Percentiles rank a stretch among this genome's conserved stretches.
phyloP scores from a whole-genome alignment of 345 rosid species.

The Eucalyptus paniculata region DNA sequence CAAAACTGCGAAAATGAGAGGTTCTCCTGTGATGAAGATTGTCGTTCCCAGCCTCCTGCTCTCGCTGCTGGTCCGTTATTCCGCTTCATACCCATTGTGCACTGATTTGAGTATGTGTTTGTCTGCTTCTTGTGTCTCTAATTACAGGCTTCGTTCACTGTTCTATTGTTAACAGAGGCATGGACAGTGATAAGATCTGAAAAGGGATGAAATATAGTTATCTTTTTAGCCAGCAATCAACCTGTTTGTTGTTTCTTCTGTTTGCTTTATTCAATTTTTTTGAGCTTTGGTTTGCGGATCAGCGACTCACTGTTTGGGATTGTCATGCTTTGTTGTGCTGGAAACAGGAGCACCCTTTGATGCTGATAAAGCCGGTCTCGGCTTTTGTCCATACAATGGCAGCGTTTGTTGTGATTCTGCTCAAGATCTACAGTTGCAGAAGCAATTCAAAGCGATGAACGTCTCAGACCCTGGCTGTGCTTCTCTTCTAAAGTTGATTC shows the following conservation, averaged over 20 bases:
- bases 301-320: not conserved
- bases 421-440: constrained; percentile 48
- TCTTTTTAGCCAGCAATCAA: not conserved
- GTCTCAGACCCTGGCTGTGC: constrained; percentile 57
- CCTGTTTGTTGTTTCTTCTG: not conserved
- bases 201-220: not conserved
- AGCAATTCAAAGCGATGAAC: constrained; percentile 59
- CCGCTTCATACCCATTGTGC: constrained; percentile 17
- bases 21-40: not conserved
- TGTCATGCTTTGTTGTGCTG: not conserved
- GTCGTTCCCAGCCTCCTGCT: not conserved
- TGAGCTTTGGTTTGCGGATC: not conserved
- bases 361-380: constrained; percentile 28
- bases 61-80: not conserved
- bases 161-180: not conserved
- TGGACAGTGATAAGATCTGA: not conserved
- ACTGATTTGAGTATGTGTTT: constrained; percentile 22
- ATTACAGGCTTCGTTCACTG: not conserved
- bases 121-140: not conserved
- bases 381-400: constrained; percentile 66
- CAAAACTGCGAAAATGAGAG: not conserved
- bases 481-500: constrained; percentile 53
- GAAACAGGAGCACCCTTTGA: constrained; percentile 49
- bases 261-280: not conserved
- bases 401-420: constrained; percentile 71